These are phyloP conservation scores for Verruconis gallopava DNA, from an alignment of 2,329 filamentous ascomycete genomes.

Conservation along the genomic window DNA sequence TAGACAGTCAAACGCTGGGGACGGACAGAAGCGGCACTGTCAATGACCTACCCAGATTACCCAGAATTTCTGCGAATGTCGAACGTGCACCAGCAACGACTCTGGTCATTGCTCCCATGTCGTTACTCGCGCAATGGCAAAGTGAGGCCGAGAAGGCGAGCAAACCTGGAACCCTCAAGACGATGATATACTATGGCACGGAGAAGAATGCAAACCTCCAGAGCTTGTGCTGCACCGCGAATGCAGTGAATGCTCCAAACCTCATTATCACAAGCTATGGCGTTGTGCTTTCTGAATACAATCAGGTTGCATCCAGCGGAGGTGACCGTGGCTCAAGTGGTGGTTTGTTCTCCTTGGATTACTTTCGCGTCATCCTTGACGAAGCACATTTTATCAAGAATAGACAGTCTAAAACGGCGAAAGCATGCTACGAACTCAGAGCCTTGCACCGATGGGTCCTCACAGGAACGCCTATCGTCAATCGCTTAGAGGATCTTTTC, in stretches of 20 bases:
- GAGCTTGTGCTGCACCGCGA: constrained; percentile 62
- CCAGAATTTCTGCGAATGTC: constrained; percentile 40
- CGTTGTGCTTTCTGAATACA: constrained; percentile 79
- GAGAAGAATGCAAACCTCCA: constrained; percentile 74
- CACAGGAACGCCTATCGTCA: constrained; percentile 94
- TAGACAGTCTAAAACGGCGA: constrained; percentile 75
- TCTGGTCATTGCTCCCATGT: constrained; percentile 93
- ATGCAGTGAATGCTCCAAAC: constrained; percentile 65
- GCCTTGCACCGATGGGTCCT: constrained; percentile 84
- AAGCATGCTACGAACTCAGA: constrained; percentile 81
- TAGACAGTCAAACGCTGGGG: constrained; percentile 31
- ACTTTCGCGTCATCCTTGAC: constrained; percentile 90
- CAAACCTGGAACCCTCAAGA: constrained; percentile 65
- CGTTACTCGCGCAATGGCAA: constrained; percentile 90
- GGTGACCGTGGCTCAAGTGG: constrained; percentile 51
- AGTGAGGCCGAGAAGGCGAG: constrained; percentile 90
- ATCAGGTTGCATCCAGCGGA: constrained; percentile 46
- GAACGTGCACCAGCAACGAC: constrained; percentile 75
- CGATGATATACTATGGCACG: constrained; percentile 79
- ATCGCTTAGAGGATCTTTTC: constrained; percentile 87
- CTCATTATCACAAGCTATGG: constrained; percentile 94
- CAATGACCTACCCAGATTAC: constrained; percentile 49
- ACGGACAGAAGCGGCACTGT: constrained; percentile 25
- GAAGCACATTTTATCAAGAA: constrained; percentile 93
- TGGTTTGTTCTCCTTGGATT: constrained; percentile 79